A percentile compares a stretch with the other conserved stretches of the same genome.
Evolutionary conservation across 495 filamentous ascomycete genomes (phyloP).

Genomic region (Podospora pseudoanserina): DNA sequence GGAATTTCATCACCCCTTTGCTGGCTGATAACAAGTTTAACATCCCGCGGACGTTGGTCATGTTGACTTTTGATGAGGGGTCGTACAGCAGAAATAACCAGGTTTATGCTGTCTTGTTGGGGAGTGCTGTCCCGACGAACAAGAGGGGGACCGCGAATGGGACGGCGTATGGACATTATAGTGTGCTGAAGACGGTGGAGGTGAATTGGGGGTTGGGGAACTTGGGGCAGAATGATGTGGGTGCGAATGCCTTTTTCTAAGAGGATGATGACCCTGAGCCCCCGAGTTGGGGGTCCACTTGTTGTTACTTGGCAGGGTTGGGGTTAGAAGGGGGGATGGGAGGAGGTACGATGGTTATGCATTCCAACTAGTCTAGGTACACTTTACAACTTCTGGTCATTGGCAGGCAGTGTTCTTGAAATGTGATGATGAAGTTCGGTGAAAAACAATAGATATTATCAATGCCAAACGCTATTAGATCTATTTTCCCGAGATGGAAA

Average conservation of each 20-base stretch:
- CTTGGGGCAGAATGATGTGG: slow-evolving; percentile 32
- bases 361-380: too few relatives aligned
- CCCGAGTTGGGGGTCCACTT: too few relatives aligned
- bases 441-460: too few relatives aligned
- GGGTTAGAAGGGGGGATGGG: too few relatives aligned
- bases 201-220: slow-evolving; percentile 56
- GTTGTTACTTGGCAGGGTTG: too few relatives aligned
- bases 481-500: too few relatives aligned
- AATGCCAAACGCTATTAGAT: too few relatives aligned
- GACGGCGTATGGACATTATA: slow-evolving; percentile 70
- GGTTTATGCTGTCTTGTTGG: slow-evolving; percentile 61
- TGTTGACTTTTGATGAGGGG: slow-evolving; percentile 71
- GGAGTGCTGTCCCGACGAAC: slow-evolving; percentile 58
- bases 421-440: too few relatives aligned
- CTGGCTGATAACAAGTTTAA: slow-evolving; percentile 59
- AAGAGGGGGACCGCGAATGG: slow-evolving; percentile 59
- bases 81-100: slow-evolving; percentile 53
- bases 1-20: slow-evolving; percentile 58
- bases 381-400: too few relatives aligned
- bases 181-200: slow-evolving; percentile 60
- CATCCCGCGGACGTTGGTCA: slow-evolving; percentile 61
- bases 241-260: slow-evolving; percentile 25
- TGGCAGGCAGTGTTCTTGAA: too few relatives aligned
- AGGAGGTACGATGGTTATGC: too few relatives aligned
- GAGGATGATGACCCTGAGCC: background rate